Evolutionary conservation across 1,284 basidiomycete genomes (phyloP).

Genomic region (Coriolopsis trogii): DNA sequence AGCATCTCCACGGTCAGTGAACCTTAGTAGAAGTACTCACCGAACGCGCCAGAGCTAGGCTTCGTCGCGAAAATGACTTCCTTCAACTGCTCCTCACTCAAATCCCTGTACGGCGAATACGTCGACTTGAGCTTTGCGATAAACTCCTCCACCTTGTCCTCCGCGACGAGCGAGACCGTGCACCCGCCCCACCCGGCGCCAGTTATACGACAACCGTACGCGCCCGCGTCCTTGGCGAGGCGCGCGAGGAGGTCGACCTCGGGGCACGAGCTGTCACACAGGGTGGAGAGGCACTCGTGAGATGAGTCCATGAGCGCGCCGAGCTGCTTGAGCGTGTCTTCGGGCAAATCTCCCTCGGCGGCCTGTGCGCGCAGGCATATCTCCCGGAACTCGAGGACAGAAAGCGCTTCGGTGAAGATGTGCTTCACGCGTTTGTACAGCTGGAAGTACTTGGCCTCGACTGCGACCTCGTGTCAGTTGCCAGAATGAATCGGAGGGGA

Average conservation of each 20-base stretch:
- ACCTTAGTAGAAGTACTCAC: slow-evolving; percentile 48
- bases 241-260: slow-evolving; percentile 72
- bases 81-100: slow-evolving; percentile 62
- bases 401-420: slow-evolving; percentile 76
- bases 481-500: neutral
- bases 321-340: slow-evolving; percentile 47
- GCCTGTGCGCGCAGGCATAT: slow-evolving; percentile 54
- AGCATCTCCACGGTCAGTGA: no score
- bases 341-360: slow-evolving; percentile 16
- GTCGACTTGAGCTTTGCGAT: slow-evolving; percentile 59
- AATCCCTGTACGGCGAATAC: slow-evolving; percentile 64
- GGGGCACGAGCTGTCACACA: slow-evolving; percentile 81
- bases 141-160: slow-evolving; percentile 68
- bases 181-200: slow-evolving; percentile 93
- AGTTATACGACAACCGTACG: slow-evolving; percentile 77
- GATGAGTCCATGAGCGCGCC: slow-evolving; percentile 81
- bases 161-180: slow-evolving; percentile 80
- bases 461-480: slow-evolving; percentile 39
- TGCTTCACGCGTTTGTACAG: slow-evolving; percentile 80
- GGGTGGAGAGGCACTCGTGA: slow-evolving; percentile 65
- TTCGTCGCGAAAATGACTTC: slow-evolving; percentile 85
- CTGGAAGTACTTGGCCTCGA: slow-evolving; percentile 79
- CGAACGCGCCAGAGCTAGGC: slow-evolving; percentile 82
- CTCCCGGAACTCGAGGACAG: slow-evolving; percentile 74
- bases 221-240: slow-evolving; percentile 69